Evolutionary conservation across 1,284 basidiomycete genomes (phyloP).

Genomic region (Mycena citricolor): DNA sequence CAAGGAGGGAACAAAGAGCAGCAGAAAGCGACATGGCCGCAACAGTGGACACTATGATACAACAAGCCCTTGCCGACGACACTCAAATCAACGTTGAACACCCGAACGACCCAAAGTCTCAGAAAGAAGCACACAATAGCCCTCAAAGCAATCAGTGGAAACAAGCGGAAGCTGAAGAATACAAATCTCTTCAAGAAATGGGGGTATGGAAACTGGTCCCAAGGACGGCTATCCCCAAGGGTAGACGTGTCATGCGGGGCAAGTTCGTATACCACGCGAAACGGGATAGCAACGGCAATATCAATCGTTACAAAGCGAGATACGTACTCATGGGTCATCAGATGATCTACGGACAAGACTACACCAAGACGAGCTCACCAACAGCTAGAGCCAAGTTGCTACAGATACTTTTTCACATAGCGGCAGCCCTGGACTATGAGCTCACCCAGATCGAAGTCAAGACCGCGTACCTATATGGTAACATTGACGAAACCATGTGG

Average conservation of each 20-base stretch:
- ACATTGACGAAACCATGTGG: conserved; percentile 31
- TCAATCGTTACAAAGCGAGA: conserved; percentile 31
- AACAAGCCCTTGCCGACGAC: not conserved
- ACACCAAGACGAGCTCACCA: conserved; percentile 37
- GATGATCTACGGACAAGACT: conserved; percentile 35
- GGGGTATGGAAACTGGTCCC: conserved; percentile 18
- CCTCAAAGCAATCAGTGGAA: conserved; percentile 6
- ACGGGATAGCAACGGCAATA: conserved; percentile 24
- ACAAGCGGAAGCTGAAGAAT: conserved; percentile 8
- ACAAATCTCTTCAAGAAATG: conserved; percentile 13
- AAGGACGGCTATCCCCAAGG: conserved; percentile 5
- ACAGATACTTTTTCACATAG: conserved; percentile 33
- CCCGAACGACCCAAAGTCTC: conserved; percentile 11
- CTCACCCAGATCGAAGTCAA: conserved; percentile 39
- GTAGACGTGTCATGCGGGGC: conserved; percentile 5
- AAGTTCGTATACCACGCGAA: conserved; percentile 28
- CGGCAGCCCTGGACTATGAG: conserved; percentile 31
- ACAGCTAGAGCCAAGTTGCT: conserved; percentile 32
- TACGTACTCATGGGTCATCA: conserved; percentile 35
- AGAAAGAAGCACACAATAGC: conserved; percentile 1
- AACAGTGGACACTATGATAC: not conserved
- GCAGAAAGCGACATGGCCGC: not conserved
- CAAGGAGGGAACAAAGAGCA: not conserved
- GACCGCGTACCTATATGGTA: conserved; percentile 39
- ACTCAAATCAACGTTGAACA: conserved; percentile 2